phyloP scores from a whole-genome alignment of 805 yeast species.

The Jamesozyma lodderae region DNA sequence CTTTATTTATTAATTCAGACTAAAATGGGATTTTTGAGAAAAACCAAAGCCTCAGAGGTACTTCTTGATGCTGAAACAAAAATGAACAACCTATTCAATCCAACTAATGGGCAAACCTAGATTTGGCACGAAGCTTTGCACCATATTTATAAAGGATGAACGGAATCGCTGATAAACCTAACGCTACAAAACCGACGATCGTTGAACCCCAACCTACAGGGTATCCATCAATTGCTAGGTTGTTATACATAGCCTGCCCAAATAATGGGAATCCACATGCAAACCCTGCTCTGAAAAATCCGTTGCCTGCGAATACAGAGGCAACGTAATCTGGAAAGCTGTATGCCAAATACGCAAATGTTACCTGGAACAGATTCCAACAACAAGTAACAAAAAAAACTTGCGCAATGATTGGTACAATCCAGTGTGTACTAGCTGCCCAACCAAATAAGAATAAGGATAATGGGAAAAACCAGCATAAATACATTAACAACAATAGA shows the following conservation, averaged over 20 bases:
- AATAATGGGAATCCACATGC: conserved; percentile 59
- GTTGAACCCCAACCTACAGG: conserved; percentile 55
- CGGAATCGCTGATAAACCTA: conserved; percentile 40
- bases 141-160: conserved; percentile 37
- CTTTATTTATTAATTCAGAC: too few species aligned
- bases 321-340: conserved; percentile 44
- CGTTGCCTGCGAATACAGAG: conserved; percentile 51
- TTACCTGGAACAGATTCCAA: conserved; percentile 42
- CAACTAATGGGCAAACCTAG: conserved; percentile 3
- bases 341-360: conserved; percentile 41
- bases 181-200: conserved; percentile 37
- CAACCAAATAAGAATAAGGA: conserved; percentile 43
- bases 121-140: conserved; percentile 31
- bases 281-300: conserved; percentile 39
- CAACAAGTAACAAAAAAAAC: conserved; percentile 33
- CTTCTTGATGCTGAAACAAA: too few species aligned
- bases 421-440: conserved; percentile 43
- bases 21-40: too few species aligned
- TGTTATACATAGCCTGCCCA: conserved; percentile 48
- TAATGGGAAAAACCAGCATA: conserved; percentile 35
- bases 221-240: conserved; percentile 38
- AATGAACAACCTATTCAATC: too few species aligned
- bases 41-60: too few species aligned
- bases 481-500: conserved; percentile 34
- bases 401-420: conserved; percentile 38